phyloP scores from a whole-genome alignment of 768 basidiomycete genomes.

The Pholiota microspora region DNA sequence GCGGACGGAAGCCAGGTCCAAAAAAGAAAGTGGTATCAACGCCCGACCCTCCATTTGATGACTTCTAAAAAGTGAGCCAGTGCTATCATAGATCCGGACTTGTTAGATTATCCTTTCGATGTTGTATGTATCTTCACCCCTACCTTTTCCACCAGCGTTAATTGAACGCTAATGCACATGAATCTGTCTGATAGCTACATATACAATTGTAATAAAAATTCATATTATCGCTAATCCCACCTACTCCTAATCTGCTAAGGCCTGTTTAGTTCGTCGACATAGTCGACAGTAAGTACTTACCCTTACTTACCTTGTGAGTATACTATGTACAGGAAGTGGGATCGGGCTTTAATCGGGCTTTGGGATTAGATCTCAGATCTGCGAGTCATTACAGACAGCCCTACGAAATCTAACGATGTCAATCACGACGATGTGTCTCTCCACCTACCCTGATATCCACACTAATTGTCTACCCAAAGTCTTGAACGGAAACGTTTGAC shows the following conservation, averaged over 20 bases:
- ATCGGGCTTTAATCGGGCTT: too few relatives aligned
- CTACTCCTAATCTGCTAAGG: neutral
- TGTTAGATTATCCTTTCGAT: conserved; percentile 12
- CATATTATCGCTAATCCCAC: neutral
- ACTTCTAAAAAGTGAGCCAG: conserved; percentile 10
- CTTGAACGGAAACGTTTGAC: neutral
- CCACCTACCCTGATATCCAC: neutral
- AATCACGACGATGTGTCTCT: neutral
- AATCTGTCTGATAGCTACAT: neutral
- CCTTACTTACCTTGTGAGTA: too few relatives aligned
- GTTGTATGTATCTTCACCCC: conserved; percentile 15
- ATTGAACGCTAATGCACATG: neutral
- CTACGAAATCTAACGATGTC: too few relatives aligned
- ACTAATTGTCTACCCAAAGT: neutral
- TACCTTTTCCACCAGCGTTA: conserved; percentile 5
- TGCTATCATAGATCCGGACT: neutral
- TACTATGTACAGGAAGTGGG: too few relatives aligned
- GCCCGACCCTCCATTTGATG: conserved; percentile 10
- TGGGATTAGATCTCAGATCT: too few relatives aligned
- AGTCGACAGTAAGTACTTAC: too few relatives aligned
- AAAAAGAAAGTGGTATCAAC: conserved; percentile 30
- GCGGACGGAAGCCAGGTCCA: conserved; percentile 38
- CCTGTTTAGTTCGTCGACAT: too few relatives aligned
- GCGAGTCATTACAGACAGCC: neutral
- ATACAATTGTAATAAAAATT: conserved; percentile 8